phyloP scores from a whole-genome alignment of 306 rosid species.

The Citrullus mucosospermus region DNA sequence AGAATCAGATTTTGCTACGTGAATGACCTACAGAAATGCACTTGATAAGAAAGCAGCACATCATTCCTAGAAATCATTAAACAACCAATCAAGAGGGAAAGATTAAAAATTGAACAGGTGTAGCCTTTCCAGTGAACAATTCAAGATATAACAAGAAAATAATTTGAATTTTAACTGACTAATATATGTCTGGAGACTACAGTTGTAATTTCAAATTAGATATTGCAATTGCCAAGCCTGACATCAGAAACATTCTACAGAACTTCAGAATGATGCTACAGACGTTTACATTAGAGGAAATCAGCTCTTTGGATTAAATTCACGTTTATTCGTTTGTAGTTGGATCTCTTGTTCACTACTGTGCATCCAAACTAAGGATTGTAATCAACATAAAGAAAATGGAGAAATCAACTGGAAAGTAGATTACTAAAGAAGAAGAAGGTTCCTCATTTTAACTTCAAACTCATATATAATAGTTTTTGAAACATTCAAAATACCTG shows the following conservation, averaged over 20 bases:
- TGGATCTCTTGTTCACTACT: background rate
- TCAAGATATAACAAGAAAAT: background rate
- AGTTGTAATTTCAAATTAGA: background rate
- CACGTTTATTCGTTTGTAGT: background rate
- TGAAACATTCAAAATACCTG: constrained; percentile 39
- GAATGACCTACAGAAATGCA: constrained; percentile 53
- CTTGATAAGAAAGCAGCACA: constrained; percentile 14
- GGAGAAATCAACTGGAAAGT: background rate
- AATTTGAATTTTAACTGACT: background rate
- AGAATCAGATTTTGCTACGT: constrained; percentile 87
- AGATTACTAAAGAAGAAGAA: background rate
- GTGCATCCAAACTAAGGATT: background rate
- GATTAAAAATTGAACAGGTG: background rate
- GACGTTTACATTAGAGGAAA: background rate
- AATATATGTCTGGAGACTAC: background rate
- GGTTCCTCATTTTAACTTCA: background rate
- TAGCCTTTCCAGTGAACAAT: background rate
- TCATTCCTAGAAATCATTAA: background rate
- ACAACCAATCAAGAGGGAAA: background rate
- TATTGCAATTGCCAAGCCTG: background rate
- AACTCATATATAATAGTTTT: background rate
- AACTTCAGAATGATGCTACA: background rate
- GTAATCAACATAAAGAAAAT: background rate
- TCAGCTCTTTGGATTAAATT: background rate
- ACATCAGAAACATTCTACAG: background rate